A percentile compares a stretch with the other conserved stretches of the same genome.
Evolutionary conservation across 148 eudicot genomes (phyloP).

Genomic region (Amaranthus palmeri): DNA sequence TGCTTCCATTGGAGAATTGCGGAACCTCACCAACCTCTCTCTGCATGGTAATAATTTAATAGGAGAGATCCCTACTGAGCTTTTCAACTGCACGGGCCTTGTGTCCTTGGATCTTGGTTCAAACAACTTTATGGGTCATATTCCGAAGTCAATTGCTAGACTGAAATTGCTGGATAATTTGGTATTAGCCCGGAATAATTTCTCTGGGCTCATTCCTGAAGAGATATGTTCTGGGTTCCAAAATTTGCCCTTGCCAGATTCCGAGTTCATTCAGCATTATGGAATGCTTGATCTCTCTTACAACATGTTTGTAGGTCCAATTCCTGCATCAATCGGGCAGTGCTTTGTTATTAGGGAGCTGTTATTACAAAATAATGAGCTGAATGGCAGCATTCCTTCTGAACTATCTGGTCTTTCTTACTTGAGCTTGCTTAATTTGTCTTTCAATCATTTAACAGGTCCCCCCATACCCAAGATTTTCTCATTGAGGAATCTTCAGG

Average conservation of each 20-base stretch:
- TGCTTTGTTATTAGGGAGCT: slow-evolving; percentile 59
- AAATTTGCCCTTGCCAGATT: slow-evolving; percentile 69
- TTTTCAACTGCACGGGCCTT: slow-evolving; percentile 58
- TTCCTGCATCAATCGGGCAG: slow-evolving; percentile 58
- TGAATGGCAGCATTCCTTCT: slow-evolving; percentile 75
- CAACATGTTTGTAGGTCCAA: slow-evolving; percentile 62
- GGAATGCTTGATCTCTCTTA: slow-evolving; percentile 91
- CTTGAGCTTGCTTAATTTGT: slow-evolving; percentile 62
- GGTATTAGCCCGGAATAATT: slow-evolving; percentile 56
- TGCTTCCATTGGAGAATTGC: slow-evolving; percentile 52
- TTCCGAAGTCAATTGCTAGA: slow-evolving; percentile 58
- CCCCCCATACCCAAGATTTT: slow-evolving; percentile 37
- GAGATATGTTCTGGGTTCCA: slow-evolving; percentile 87
- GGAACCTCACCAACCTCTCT: slow-evolving; percentile 81
- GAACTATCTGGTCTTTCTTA: slow-evolving; percentile 49
- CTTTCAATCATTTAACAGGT: slow-evolving; percentile 63
- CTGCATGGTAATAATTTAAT: slow-evolving; percentile 64
- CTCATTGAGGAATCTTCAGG: slow-evolving; percentile 67
- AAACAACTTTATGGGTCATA: slow-evolving; percentile 55
- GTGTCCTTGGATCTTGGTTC: slow-evolving; percentile 80
- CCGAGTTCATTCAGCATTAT: slow-evolving; percentile 80
- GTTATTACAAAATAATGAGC: slow-evolving; percentile 55
- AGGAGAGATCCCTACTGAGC: slow-evolving; percentile 64
- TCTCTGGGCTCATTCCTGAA: slow-evolving; percentile 73
- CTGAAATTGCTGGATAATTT: slow-evolving; percentile 69